Base-by-base conservation (phyloP, 2,329 filamentous ascomycete genomes). In the Talaromyces islandicus region DNA sequence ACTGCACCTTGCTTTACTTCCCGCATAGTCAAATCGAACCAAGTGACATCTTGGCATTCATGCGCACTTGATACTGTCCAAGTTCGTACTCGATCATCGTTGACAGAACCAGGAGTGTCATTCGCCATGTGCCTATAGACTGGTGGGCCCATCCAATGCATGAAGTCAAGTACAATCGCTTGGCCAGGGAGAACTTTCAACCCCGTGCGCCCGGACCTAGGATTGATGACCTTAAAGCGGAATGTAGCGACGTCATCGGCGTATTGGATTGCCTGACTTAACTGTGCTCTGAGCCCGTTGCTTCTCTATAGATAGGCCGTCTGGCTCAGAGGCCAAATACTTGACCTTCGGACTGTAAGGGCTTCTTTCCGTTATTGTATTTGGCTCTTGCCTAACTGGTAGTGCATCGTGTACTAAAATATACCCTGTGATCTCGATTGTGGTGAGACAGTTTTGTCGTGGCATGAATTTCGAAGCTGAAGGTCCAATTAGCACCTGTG, bases 21-120 rank as follows among this genome's bases (percentile, higher is more conserved):
- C 12, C 65, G 65, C 65, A 66, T 66, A 2, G 65, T 66, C 27
- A 66, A 51, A 43, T 66, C 62, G 57, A 66, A 65, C 54, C 56
- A 64, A 7, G 61, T 50, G 2, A 41, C 50, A 10, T 60, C 43
- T 7, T 50, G 17, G 3, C 24, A 30, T 46, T 65, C 64, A 21
- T 65, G 62, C 5, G 60, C 64, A 57, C 64, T 66, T 11, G 65
- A 66, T 3, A 66, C 64, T n/a, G 65, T 66, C 65, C 65, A 66
- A 25, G 65, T 66, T n/a, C 65, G 65, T 9, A 66, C 59, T 51
- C 65, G 38, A 48, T 66, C 65, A 57, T 66, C 65, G 52, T 66
- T 66, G 9, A 66, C 57, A 1, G 59, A 58, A 11, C 54, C 46
- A 17, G 65, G 65, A 1, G 56, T 48, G 1, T 59, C 21, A 24